phyloP scores from a whole-genome alignment of 495 filamentous ascomycete genomes.

The Cladorrhinum samala region DNA sequence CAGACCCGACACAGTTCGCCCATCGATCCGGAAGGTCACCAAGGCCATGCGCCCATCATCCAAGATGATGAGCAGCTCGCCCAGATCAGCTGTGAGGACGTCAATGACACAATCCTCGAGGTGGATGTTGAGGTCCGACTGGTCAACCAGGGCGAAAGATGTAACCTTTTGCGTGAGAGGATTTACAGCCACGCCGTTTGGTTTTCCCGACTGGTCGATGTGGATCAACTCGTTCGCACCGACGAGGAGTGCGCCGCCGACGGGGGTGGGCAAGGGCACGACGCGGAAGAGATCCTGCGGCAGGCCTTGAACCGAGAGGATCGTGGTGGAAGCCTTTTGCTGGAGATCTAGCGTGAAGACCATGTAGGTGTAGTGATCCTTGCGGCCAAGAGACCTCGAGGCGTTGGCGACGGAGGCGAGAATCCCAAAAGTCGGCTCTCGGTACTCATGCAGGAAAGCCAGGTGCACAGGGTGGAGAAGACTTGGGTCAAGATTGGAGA shows the following conservation, averaged over 20 bases:
- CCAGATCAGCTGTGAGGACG: constrained; percentile 62
- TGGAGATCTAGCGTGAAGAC: constrained; percentile 94
- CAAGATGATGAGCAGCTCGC: constrained; percentile 80
- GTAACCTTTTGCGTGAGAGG: constrained; percentile 74
- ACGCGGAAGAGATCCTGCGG: constrained; percentile 87
- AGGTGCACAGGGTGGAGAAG: constrained; percentile 84
- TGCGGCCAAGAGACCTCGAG: constrained; percentile 71
- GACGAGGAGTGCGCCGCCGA: constrained; percentile 82
- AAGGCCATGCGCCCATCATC: constrained; percentile 68
- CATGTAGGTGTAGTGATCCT: constrained; percentile 79
- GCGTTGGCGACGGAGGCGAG: constrained; percentile 68
- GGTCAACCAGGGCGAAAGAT: constrained; percentile 73
- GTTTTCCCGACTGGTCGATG: constrained; percentile 90
- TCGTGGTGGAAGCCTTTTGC: constrained; percentile 86
- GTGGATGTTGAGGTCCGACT: constrained; percentile 70
- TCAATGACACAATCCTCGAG: constrained; percentile 80
- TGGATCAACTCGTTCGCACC: constrained; percentile 90
- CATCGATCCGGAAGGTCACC: constrained; percentile 80
- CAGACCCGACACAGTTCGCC: constrained; percentile 85
- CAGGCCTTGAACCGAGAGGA: constrained; percentile 75
- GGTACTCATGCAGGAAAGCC: constrained; percentile 92
- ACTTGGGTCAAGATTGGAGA: constrained; percentile 79
- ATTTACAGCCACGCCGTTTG: constrained; percentile 92
- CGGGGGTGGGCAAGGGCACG: constrained; percentile 73
- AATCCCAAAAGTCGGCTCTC: constrained; percentile 95